Evolutionary conservation across 352 stramenopile genomes (phyloP), one percentile per base, ranked within the genome.

Genomic region (Hyaloperonospora arabidopsidis): DNA sequence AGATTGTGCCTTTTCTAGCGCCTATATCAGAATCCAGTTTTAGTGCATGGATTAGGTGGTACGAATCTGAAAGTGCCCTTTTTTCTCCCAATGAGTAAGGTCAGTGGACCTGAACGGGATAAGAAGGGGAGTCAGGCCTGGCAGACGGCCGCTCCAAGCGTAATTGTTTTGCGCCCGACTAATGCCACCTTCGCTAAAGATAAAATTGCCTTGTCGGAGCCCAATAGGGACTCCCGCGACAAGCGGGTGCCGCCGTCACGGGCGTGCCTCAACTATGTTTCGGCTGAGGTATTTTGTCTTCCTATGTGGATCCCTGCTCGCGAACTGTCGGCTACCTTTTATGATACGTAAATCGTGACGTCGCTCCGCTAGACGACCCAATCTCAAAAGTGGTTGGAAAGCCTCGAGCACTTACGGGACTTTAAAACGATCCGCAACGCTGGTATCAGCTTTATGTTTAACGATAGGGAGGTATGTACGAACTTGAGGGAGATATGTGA

Each of bases 381-480:
- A 17, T 32, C 39, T n/a, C 12, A 43, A 7, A 2, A 48, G 5
- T 65, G 45, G 50, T 36, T 17, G 0, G 41, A 45, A 1, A 52
- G 19, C 17, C 14, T 52, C 1, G 6, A 40, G 1, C 41, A 52
- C 2, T 49, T 29, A 29, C 25, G 25, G 25, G 49, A 53, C 15
- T 64, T 54, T 34, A 60, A 60, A 38, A 49, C 43, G 1, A 49
- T 65, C 19, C 39, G 40, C 1, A 50, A 56, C 6, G 49, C 35
- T 19, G 51, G 57, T 23, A 57, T 65, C 29, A 53, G 50, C 22
- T 65, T 65, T 17, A 18, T 52, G 2, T 59, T 50, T 41, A 64
- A 5, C 56, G 39, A 22, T 45, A 6, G 18, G 18, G 39, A 45
- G 7, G 15, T 45, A 5, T 63, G 49, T 23, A 52, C 57, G 0